A percentile compares a stretch with the other conserved stretches of the same genome.
These are phyloP conservation scores for Teunomyces tritomae DNA, from an alignment of 805 yeast species.

Conservation along the genomic window DNA sequence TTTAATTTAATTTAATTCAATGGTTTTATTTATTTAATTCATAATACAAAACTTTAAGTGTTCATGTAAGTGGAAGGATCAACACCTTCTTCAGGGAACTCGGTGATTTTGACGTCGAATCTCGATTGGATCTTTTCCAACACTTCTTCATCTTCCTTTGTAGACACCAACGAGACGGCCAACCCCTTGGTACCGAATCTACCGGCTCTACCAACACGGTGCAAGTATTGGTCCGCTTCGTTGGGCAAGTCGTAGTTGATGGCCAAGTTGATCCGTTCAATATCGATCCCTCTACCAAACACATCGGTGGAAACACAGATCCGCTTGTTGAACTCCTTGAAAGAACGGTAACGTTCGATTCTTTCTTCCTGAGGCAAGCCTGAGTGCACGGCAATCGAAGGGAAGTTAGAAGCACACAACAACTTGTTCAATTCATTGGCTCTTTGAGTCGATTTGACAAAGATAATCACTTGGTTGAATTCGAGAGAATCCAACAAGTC, in stretches of 20 bases:
- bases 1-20: background rate
- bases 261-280: conserved; percentile 96
- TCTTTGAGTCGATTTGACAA: conserved; percentile 87
- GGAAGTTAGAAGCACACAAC: conserved; percentile 90
- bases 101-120: conserved; percentile 92
- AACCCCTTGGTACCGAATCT: conserved; percentile 99
- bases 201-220: conserved; percentile 99
- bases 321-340: conserved; percentile 97
- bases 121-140: conserved; percentile 92
- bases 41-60: conserved; percentile 48
- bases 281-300: conserved; percentile 99
- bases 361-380: conserved; percentile 97
- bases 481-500: conserved; percentile 91
- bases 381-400: conserved; percentile 94
- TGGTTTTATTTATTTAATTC: conserved; percentile 1
- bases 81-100: conserved; percentile 96
- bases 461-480: conserved; percentile 96
- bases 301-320: conserved; percentile 98
- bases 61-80: conserved; percentile 98
- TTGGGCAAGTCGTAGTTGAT: conserved; percentile 95
- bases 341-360: conserved; percentile 91
- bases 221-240: conserved; percentile 97
- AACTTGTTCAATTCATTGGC: conserved; percentile 89
- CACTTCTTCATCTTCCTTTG: conserved; percentile 84
- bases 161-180: conserved; percentile 85